Evolutionary conservation across 371 early-diverging fungal genomes (phyloP), one percentile per base, ranked within the genome.

Genomic region (Saksenaea vasiformis): DNA sequence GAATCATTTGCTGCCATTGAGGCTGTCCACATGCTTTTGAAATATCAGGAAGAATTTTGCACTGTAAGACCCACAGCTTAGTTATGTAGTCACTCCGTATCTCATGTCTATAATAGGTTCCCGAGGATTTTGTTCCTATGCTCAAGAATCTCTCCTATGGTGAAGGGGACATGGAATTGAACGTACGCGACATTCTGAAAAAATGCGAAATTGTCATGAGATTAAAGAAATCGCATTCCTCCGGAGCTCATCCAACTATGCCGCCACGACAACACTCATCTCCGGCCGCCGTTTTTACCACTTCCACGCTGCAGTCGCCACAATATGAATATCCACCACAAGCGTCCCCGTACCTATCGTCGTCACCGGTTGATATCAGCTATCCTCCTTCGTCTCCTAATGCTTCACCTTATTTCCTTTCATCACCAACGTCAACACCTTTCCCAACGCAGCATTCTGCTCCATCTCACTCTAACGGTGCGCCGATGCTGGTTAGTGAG

Each of bases 21-120:
- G 47, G 87, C 90, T 4, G 85, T 94, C 11, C 77, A 87, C 72
- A 85, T 87, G 68, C 72, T 96, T 13, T 67, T 94, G 67, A 74
- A 83, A 41, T 78, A 87, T 61, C 91, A 92, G 54, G 91, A 94
- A 62, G 85, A 85, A 34, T 86, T 95, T 60, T 90, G 93, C 72
- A 80, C 85, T 61, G 87, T 89, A 78, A 64, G 72, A 57, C 7
- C 31, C 31, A n/a, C n/a, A 4, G 31, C 31, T 31, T 31, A n/a
- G n/a, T 7, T 31, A 31, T 31, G 31, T 7, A 2, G 2, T 31
- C 31, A 31, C 31, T 7, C 31, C 7, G 31, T 31, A 31, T 31
- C 31, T 31, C 31, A 31, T 7, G 7, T 7, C 31, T 7, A 31
- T 28, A 2, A 24, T 5, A 84, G 86, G 83, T 89, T 0, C 91